Conservation (phyloP, 495 filamentous ascomycete genomes). For the Usnea hakonensis region DNA sequence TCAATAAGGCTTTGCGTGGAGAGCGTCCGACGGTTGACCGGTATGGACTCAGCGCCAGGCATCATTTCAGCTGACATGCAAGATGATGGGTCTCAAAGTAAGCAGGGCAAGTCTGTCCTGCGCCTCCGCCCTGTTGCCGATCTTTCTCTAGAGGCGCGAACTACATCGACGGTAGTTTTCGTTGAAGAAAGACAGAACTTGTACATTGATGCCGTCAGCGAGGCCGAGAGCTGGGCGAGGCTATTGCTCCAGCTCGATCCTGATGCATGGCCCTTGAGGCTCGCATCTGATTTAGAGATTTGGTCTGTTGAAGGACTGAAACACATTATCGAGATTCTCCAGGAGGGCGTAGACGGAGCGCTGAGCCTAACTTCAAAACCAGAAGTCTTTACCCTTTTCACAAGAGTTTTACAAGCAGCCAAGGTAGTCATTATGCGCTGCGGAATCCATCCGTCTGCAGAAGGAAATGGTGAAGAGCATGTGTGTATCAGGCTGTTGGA, state of each 20-base stretch:
- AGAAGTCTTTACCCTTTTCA: conserved; percentile 60
- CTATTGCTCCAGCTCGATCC: conserved; percentile 1
- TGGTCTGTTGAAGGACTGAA: conserved; percentile 56
- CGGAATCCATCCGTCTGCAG: not conserved
- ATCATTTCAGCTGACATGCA: conserved; percentile 6
- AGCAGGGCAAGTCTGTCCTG: conserved; percentile 18
- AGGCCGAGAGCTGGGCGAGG: conserved; percentile 56
- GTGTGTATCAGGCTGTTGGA: not conserved
- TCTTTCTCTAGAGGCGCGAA: conserved; percentile 42
- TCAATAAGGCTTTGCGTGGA: conserved; percentile 33
- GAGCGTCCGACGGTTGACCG: conserved; percentile 24
- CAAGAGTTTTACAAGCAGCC: conserved; percentile 37
- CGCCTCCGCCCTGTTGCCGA: conserved; percentile 34
- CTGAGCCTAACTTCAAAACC: conserved; percentile 68
- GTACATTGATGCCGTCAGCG: conserved; percentile 69
- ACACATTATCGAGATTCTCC: conserved; percentile 36
- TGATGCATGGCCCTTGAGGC: conserved; percentile 16
- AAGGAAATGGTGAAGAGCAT: not conserved
- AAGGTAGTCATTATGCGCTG: conserved; percentile 17
- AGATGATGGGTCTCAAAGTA: conserved; percentile 26
- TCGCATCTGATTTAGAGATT: conserved; percentile 28
- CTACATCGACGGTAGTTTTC: conserved; percentile 68
- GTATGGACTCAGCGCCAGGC: conserved; percentile 6
- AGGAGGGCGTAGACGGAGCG: conserved; percentile 47
- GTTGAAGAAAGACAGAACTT: conserved; percentile 85